phyloP scores from a whole-genome alignment of 1,284 basidiomycete species.

The Pyrrhoderma lamaoense region DNA sequence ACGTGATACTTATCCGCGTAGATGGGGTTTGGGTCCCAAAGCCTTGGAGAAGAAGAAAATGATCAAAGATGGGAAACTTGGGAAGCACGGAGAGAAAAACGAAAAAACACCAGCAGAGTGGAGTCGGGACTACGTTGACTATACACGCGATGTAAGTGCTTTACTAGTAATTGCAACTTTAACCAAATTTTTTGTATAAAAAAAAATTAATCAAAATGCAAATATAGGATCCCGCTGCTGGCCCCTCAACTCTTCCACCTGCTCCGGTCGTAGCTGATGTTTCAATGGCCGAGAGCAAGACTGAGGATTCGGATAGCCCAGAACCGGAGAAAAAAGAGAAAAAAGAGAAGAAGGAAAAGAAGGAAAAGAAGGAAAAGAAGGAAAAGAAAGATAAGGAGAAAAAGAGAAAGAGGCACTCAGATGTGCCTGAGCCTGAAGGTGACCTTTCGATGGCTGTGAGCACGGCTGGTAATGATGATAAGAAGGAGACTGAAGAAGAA shows the following conservation, averaged over 20 bases:
- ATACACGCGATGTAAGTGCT: constrained; percentile 56
- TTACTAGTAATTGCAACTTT: neutral
- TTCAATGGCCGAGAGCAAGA: constrained; percentile 26
- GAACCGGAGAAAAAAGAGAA: constrained; percentile 22
- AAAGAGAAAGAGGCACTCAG: constrained; percentile 69
- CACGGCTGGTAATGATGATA: constrained; percentile 29
- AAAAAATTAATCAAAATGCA: constrained; percentile 10
- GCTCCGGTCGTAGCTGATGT: constrained; percentile 19
- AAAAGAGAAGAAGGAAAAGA: constrained; percentile 18
- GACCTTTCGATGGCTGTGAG: constrained; percentile 37
- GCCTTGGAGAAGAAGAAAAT: constrained; percentile 98
- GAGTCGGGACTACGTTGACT: constrained; percentile 93
- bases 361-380: constrained; percentile 41
- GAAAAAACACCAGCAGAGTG: constrained; percentile 89
- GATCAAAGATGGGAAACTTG: constrained; percentile 93
- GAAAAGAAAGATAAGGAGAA: constrained; percentile 51
- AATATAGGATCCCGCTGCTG: constrained; percentile 37
- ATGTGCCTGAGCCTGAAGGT: constrained; percentile 37
- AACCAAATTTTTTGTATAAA: constrained; percentile 7
- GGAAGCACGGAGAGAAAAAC: constrained; percentile 91
- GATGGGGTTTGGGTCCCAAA: constrained; percentile 97
- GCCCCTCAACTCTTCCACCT: constrained; percentile 31
- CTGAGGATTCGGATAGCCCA: constrained; percentile 20
- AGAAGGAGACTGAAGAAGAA: constrained; percentile 42
- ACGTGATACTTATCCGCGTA: constrained; percentile 94